Evolutionary conservation across 2,329 filamentous ascomycete genomes (phyloP).

Genomic region (Colletotrichum kahawae): DNA sequence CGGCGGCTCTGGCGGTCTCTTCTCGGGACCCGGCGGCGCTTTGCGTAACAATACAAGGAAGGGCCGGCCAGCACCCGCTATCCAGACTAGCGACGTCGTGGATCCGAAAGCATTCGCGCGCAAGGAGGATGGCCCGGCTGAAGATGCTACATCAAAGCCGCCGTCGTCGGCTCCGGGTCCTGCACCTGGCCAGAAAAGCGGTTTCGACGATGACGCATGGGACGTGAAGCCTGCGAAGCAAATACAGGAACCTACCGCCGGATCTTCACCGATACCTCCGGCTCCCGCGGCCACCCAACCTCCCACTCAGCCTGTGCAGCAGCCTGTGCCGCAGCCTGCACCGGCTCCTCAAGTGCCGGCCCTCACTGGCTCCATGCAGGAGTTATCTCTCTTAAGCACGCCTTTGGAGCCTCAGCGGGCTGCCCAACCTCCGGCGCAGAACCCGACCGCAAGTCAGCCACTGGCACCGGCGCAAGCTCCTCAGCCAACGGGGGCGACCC

Average conservation of each 20-base stretch:
- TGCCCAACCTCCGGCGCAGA: conserved; percentile 27
- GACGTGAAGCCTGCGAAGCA: conserved; percentile 85
- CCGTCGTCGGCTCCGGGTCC: background rate
- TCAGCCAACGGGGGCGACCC: conserved; percentile 59
- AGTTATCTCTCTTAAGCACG: conserved; percentile 58
- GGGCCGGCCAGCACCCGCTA: conserved; percentile 83
- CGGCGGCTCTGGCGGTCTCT: conserved; percentile 62
- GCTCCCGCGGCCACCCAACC: conserved; percentile 28
- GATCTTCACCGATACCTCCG: conserved; percentile 38
- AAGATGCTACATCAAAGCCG: conserved; percentile 30
- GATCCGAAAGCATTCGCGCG: conserved; percentile 85
- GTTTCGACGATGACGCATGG: conserved; percentile 98
- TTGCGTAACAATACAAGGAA: conserved; percentile 95
- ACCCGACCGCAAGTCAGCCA: conserved; percentile 35
- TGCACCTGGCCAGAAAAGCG: conserved; percentile 36
- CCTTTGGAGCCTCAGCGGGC: conserved; percentile 54
- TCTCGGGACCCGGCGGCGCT: conserved; percentile 90
- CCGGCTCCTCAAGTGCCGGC: conserved; percentile 45
- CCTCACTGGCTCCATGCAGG: conserved; percentile 71
- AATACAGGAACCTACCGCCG: conserved; percentile 31
- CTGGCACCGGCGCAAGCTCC: conserved; percentile 41
- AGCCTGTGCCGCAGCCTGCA: conserved; percentile 29
- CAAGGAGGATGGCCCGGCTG: conserved; percentile 53
- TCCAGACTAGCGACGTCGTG: conserved; percentile 84
- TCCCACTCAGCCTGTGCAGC: conserved; percentile 31